phyloP scores from a whole-genome alignment of 164 flowering plant species.

The Tetracentron sinense region DNA sequence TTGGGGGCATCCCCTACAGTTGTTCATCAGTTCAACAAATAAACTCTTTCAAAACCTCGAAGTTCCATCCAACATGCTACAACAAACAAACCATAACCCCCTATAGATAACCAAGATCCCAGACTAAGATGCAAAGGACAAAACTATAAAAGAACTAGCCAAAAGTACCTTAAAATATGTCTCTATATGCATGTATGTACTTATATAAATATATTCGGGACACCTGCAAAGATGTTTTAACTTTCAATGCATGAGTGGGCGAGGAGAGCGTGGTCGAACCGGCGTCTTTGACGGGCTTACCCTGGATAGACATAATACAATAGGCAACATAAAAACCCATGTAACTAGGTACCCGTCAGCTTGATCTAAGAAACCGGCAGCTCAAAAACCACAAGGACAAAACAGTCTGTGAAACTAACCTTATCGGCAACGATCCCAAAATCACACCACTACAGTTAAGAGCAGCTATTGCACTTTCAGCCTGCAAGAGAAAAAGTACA shows the following conservation, averaged over 20 bases:
- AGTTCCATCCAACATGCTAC: conserved; percentile 38
- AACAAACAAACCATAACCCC: conserved; percentile 21
- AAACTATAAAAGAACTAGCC: conserved; percentile 19
- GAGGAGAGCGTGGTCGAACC: conserved; percentile 63
- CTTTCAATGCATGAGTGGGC: conserved; percentile 48
- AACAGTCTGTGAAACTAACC: conserved; percentile 25
- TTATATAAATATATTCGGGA: conserved; percentile 19
- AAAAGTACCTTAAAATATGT: conserved; percentile 20
- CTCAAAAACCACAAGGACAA: background rate
- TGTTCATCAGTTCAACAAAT: conserved; percentile 3
- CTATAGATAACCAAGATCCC: conserved; percentile 17
- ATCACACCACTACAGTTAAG: conserved; percentile 78
- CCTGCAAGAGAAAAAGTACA: conserved; percentile 33
- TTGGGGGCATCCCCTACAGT: background rate
- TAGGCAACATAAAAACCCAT: background rate
- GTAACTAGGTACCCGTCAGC: background rate
- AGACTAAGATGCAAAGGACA: conserved; percentile 13
- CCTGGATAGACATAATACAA: conserved; percentile 34
- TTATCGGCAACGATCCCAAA: conserved; percentile 70
- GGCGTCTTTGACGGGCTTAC: conserved; percentile 89
- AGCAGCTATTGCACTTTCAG: conserved; percentile 87
- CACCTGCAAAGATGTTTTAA: conserved; percentile 5
- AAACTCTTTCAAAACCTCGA: conserved; percentile 36
- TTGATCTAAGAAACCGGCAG: background rate
- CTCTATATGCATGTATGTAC: conserved; percentile 32